Base-by-base conservation (phyloP, 768 basidiomycete species). In the Pleurotus pulmonarius region DNA sequence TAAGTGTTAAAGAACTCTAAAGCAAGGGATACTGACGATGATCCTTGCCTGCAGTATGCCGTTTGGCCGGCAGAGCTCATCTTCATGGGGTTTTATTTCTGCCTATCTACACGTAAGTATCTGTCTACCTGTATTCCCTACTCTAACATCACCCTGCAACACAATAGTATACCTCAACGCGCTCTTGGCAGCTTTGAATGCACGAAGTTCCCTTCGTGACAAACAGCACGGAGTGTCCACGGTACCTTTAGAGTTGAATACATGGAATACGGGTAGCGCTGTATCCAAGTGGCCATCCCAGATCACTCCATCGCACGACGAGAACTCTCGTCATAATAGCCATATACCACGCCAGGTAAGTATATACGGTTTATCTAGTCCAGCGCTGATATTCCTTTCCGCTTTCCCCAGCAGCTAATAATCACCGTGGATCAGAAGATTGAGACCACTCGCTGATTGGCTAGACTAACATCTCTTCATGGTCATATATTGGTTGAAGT, bases 41-140 rank as follows among this genome's bases (percentile, higher is more conserved):
- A 12, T 16, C 66, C 65, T 63, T 7, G 75, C 59, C 63, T 73
- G 61, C 67, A 55, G 75, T 77, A 74, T 59, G 63, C 68, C 3
- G 60, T 72, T 12, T 78, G 80, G 76, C 81, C 78, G 4, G 55
- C 67, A 9, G 72, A 75, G 26, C 75, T 75, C 60, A 69, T 74
- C n/a, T 78, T 76, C 65, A 68, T 78, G 54, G 75, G 67, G 3
- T 71, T 81, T 48, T 79, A 78, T 59, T 73, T 80, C 56, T 69
- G 67, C 43, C 68, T 52, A 41, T 80, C 12, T 75, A 75, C 61
- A 80, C 80, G 64, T 54, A 79, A 79, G 34, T 62, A 72, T 59
- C 20, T 25, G n/a, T 18, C 29, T 15, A 24, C 38, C 46, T 11
- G 29, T 34, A 34, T 34, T 9, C 29, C 29, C 8, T 34, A 2